phyloP scores from a whole-genome alignment of 805 yeast species.

The Tetrapisispora taiwanensis region DNA sequence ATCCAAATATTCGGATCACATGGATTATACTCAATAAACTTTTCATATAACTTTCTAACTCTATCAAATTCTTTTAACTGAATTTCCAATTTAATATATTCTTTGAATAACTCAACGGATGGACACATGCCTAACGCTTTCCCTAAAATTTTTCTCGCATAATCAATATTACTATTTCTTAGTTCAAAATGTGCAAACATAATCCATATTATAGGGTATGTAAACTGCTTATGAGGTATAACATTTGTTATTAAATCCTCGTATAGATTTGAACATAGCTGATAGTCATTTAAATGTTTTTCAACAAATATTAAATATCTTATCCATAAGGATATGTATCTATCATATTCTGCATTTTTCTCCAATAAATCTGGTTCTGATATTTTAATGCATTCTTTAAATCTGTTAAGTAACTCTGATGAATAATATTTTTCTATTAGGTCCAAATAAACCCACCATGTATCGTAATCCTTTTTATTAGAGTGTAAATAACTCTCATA shows the following conservation, averaged over 20 bases:
- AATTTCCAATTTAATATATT: constrained; percentile 60
- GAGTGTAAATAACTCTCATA: constrained; percentile 41
- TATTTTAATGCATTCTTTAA: constrained; percentile 12
- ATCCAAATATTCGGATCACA: constrained; percentile 37
- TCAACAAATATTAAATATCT: constrained; percentile 57
- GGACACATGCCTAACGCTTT: constrained; percentile 59
- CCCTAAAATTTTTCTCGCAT: constrained; percentile 64
- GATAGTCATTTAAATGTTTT: constrained; percentile 33
- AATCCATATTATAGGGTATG: constrained; percentile 70
- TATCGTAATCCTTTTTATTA: constrained; percentile 53
- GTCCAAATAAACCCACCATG: constrained; percentile 72
- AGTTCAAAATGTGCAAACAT: constrained; percentile 62
- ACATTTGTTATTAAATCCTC: constrained; percentile 33
- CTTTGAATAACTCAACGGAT: constrained; percentile 45
- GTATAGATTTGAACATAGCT: constrained; percentile 43
- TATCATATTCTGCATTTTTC: constrained; percentile 47
- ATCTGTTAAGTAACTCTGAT: constrained; percentile 5
- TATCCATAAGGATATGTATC: constrained; percentile 65
- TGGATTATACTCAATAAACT: constrained; percentile 33
- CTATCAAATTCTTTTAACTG: constrained; percentile 70
- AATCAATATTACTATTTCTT: constrained; percentile 41
- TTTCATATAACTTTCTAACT: constrained; percentile 62
- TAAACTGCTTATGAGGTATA: constrained; percentile 51
- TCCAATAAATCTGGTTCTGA: constrained; percentile 23
- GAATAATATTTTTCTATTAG: constrained; percentile 35